Percentiles rank a stretch among this genome's conserved stretches.
Conservation (phyloP, 2,329 filamentous ascomycete species). For the Xylariaceae sp. region DNA sequence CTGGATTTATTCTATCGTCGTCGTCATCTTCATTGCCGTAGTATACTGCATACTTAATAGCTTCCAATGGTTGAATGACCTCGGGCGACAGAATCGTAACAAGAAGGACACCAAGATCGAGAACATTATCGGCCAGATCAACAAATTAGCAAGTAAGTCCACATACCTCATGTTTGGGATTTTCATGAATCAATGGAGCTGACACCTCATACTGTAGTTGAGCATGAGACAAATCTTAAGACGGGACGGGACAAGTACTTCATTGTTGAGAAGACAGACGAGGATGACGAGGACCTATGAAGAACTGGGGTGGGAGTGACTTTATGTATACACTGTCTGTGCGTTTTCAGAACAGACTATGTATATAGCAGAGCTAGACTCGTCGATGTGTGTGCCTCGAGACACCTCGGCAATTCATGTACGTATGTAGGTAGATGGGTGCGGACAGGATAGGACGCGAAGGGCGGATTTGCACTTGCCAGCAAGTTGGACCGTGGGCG, state of each 20-base stretch:
- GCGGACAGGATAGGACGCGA: too few relatives aligned
- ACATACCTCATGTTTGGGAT: background rate
- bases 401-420: background rate
- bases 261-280: conserved; percentile 28
- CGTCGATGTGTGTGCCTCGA: too few relatives aligned
- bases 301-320: background rate
- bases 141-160: conserved; percentile 50
- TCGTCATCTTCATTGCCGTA: conserved; percentile 62
- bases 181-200: conserved; percentile 1
- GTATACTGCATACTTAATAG: conserved; percentile 61
- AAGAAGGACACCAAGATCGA: conserved; percentile 60
- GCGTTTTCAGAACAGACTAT: too few relatives aligned
- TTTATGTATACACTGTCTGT: too few relatives aligned
- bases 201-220: conserved; percentile 17
- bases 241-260: conserved; percentile 25
- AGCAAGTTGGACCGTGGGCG: too few relatives aligned
- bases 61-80: conserved; percentile 55
- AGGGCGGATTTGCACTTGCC: too few relatives aligned
- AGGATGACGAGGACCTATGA: conserved; percentile 28
- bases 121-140: conserved; percentile 62
- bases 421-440: background rate
- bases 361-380: too few relatives aligned
- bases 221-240: conserved; percentile 26
- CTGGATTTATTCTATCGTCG: conserved; percentile 64
- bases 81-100: conserved; percentile 60